Conservation (phyloP, 2,329 filamentous ascomycete genomes). For the Ophiobolus disseminans region DNA sequence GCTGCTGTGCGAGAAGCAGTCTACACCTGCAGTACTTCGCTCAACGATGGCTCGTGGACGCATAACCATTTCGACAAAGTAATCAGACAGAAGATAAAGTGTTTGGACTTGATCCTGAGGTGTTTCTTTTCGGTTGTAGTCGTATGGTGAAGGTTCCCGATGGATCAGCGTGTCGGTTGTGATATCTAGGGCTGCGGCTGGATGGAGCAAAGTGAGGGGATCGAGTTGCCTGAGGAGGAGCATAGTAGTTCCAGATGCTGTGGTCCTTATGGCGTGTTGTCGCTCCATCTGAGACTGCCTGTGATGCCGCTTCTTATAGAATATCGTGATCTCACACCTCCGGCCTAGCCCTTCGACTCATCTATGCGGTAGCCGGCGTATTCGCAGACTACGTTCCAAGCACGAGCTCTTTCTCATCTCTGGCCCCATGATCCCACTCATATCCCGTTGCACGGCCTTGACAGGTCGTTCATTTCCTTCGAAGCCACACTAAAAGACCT, state of each 20-base stretch:
- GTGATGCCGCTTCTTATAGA: no score
- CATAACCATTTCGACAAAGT: neutral
- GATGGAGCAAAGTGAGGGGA: no score
- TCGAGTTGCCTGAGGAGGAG: no score
- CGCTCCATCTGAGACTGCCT: no score
- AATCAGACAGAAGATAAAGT: neutral
- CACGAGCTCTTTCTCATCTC: slow-evolving; percentile 10
- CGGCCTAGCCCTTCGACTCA: neutral
- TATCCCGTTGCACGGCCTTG: slow-evolving; percentile 7
- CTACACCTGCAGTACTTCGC: no score
- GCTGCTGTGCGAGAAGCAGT: neutral
- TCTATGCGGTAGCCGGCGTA: neutral
- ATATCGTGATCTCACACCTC: neutral
- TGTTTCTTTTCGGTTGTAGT: no score
- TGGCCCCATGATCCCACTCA: slow-evolving; percentile 21
- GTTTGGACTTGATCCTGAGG: no score
- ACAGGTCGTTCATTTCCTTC: slow-evolving; percentile 9
- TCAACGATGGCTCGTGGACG: neutral
- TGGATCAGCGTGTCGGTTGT: no score
- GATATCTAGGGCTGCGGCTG: no score
- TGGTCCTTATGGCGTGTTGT: no score
- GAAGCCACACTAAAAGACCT: slow-evolving; percentile 13
- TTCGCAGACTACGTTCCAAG: slow-evolving; percentile 7
- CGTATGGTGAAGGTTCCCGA: no score
- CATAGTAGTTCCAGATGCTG: no score